Percentiles rank a stretch among this genome's conserved stretches.
These are phyloP conservation scores for Apiotrichum mycotoxinovorans DNA, from an alignment of 1,284 basidiomycete species.

Conservation along the genomic window DNA sequence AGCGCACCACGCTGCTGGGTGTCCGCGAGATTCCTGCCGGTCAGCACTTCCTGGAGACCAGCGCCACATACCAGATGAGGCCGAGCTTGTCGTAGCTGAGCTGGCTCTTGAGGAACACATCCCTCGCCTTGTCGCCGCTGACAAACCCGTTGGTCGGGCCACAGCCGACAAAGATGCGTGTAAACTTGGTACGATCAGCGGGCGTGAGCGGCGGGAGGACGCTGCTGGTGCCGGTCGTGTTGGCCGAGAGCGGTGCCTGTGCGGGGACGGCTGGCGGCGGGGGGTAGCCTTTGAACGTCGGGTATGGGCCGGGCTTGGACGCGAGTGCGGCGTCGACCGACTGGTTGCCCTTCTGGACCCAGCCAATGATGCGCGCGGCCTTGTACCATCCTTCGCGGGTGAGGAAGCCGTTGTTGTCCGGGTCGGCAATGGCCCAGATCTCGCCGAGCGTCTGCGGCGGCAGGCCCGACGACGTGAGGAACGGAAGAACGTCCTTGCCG, in stretches of 20 bases:
- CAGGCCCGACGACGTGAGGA: slow-evolving; percentile 75
- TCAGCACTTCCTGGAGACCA: neutral
- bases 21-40: slow-evolving; percentile 80
- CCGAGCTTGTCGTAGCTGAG: slow-evolving; percentile 84
- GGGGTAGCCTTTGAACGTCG: slow-evolving; percentile 70
- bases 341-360: slow-evolving; percentile 73
- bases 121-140: slow-evolving; percentile 80
- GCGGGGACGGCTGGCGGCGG: slow-evolving; percentile 42
- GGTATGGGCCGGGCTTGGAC: slow-evolving; percentile 66
- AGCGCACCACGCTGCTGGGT: slow-evolving; percentile 86
- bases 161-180: slow-evolving; percentile 68
- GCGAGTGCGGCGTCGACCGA: slow-evolving; percentile 28
- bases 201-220: slow-evolving; percentile 63
- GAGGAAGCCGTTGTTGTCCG: slow-evolving; percentile 86
- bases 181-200: slow-evolving; percentile 79
- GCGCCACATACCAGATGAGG: slow-evolving; percentile 77
- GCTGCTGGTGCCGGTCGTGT: slow-evolving; percentile 19
- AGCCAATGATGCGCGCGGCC: slow-evolving; percentile 84
- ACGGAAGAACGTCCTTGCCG: slow-evolving; percentile 75
- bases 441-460: slow-evolving; percentile 76
- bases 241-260: slow-evolving; percentile 50
- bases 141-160: slow-evolving; percentile 73
- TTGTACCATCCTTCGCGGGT: slow-evolving; percentile 78
- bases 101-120: slow-evolving; percentile 90
- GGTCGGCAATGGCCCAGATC: slow-evolving; percentile 91